These are phyloP conservation scores for Vanderwaltozyma tropicalis DNA, from an alignment of 805 yeast genomes.

Conservation along the genomic window DNA sequence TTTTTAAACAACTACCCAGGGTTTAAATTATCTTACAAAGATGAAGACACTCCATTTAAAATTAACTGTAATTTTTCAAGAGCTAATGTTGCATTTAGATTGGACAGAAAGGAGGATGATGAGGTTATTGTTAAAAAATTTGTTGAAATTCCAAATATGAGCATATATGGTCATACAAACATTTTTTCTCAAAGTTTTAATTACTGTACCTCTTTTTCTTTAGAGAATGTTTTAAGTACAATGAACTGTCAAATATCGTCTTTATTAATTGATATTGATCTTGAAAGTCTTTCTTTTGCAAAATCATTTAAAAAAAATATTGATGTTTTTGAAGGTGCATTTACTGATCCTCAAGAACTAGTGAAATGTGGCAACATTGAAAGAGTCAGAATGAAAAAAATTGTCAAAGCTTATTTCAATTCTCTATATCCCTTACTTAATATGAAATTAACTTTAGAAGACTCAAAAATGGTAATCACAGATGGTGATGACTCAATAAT, in stretches of 20 bases:
- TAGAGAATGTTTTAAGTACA: conserved; percentile 27
- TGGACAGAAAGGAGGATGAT: conserved; percentile 9
- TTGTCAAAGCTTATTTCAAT: conserved; percentile 6
- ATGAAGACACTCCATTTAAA: conserved; percentile 35
- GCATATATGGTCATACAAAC: conserved; percentile 33
- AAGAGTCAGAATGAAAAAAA: conserved; percentile 1
- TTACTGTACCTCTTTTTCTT: conserved; percentile 13
- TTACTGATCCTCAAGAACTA: conserved; percentile 6
- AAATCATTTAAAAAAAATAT: conserved; percentile 24
- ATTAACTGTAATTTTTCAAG: conserved; percentile 31
- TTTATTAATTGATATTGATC: conserved; percentile 36
- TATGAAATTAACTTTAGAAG: conserved; percentile 32
- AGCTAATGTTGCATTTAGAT: conserved; percentile 24
- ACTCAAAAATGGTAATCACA: conserved; percentile 29
- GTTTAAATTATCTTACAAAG: conserved; percentile 33
- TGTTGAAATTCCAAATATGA: conserved; percentile 31
- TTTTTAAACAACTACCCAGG: conserved; percentile 34
- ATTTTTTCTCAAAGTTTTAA: conserved; percentile 29
- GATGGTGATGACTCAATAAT: conserved; percentile 24
- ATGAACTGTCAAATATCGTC: conserved; percentile 34
- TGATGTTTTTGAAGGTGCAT: conserved; percentile 17
- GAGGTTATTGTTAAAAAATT: conserved; percentile 9
- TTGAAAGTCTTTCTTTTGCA: conserved; percentile 31
- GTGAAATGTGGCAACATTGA: conserved; percentile 3
- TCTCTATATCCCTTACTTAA: conserved; percentile 28